Evolutionary conservation across 805 yeast genomes (phyloP).

Genomic region (Kazachstania taianensis): DNA sequence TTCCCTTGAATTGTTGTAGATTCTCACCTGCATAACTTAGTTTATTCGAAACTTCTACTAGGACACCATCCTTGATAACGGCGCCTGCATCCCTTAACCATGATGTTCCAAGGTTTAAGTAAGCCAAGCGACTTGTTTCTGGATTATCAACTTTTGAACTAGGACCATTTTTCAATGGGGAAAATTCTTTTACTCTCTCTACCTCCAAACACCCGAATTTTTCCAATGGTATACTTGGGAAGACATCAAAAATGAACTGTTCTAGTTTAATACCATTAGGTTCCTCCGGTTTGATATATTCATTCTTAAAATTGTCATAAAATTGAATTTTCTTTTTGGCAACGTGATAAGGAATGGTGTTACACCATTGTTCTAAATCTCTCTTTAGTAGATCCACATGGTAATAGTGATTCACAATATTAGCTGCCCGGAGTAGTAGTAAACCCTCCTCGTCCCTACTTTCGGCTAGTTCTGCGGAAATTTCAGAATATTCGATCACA

Average conservation of each 20-base stretch:
- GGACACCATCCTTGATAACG: conserved; percentile 33
- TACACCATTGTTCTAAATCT: conserved; percentile 60
- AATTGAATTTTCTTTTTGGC: conserved; percentile 82
- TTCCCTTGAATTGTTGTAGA: conserved; percentile 45
- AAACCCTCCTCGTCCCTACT: conserved; percentile 51
- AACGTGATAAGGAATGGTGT: conserved; percentile 80
- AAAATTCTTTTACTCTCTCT: conserved; percentile 71
- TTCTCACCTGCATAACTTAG: conserved; percentile 73
- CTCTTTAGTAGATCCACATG: conserved; percentile 59
- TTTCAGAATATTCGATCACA: conserved; percentile 93
- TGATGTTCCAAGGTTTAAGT: conserved; percentile 53
- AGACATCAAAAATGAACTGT: conserved; percentile 94
- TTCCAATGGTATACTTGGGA: conserved; percentile 59
- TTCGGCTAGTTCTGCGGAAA: conserved; percentile 61
- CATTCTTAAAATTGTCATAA: conserved; percentile 39
- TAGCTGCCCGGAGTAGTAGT: conserved; percentile 81
- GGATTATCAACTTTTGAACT: conserved; percentile 82
- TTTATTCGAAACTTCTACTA: conserved; percentile 69
- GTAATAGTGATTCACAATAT: conserved; percentile 94
- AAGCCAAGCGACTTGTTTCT: conserved; percentile 60
- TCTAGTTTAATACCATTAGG: conserved; percentile 93
- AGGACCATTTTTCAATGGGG: conserved; percentile 87
- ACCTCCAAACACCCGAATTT: conserved; percentile 91
- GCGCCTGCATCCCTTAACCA: conserved; percentile 78
- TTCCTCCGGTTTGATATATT: conserved; percentile 49